Conservation (phyloP, 352 stramenopile species). For the Phytopythium boreale region DNA sequence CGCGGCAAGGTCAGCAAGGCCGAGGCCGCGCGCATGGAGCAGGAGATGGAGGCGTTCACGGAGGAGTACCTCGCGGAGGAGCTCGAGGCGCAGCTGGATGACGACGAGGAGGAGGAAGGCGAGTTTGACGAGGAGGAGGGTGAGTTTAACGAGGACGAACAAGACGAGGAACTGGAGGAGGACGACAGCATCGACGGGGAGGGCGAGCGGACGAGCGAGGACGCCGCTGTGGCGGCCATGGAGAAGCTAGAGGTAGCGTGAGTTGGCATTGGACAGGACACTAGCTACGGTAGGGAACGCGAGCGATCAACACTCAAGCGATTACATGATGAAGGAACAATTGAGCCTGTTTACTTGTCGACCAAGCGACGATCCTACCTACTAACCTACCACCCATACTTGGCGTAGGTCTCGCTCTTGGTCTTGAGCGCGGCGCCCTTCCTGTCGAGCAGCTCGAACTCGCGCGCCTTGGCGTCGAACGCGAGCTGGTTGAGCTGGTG, state of each 20-base stretch:
- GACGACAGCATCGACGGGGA: slow-evolving; percentile 13
- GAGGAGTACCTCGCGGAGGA: slow-evolving; percentile 61
- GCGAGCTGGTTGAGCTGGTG: slow-evolving; percentile 83
- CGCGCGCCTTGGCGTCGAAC: slow-evolving; percentile 70
- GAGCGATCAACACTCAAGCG: not conserved
- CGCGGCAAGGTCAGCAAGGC: slow-evolving; percentile 48
- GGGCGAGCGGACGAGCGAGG: slow-evolving; percentile 21
- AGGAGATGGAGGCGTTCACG: slow-evolving; percentile 60
- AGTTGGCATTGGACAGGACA: slow-evolving; percentile 4
- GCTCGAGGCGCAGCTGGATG: slow-evolving; percentile 22
- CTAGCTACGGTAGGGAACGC: not conserved
- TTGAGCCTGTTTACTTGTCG: too few species aligned
- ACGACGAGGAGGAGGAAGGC: slow-evolving; percentile 13
- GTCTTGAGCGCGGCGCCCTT: slow-evolving; percentile 65
- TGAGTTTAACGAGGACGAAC: slow-evolving; percentile 7
- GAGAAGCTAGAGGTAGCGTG: slow-evolving; percentile 21
- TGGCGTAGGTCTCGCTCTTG: slow-evolving; percentile 75
- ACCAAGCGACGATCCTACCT: too few species aligned
- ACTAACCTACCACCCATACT: slow-evolving; percentile 78
- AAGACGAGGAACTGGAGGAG: slow-evolving; percentile 10
- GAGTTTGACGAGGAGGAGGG: slow-evolving; percentile 13
- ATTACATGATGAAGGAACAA: not conserved
- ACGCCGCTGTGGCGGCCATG: slow-evolving; percentile 9
- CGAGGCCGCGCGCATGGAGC: slow-evolving; percentile 40
- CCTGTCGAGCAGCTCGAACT: slow-evolving; percentile 70